These are phyloP conservation scores for Candida frijolesensis DNA, from an alignment of 1,139 yeast genomes.

Conservation along the genomic window DNA sequence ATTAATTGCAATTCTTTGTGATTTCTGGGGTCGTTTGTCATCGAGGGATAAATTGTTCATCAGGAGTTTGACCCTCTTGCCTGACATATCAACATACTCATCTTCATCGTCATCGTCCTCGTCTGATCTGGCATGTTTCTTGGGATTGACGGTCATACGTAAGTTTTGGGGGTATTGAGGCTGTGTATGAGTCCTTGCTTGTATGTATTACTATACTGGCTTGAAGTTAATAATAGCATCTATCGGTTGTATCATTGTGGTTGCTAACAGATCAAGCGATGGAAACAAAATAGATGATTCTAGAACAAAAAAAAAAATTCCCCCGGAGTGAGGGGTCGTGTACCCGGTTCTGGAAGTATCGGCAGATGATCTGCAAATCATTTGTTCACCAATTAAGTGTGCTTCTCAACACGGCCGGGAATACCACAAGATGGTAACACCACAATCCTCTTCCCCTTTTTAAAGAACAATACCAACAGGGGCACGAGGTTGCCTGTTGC, in stretches of 20 bases:
- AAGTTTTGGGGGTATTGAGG: not conserved
- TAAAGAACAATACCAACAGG: too few relatives aligned
- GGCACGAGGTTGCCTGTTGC: too few relatives aligned
- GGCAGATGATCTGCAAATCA: too few relatives aligned
- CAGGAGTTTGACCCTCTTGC: conserved; percentile 18
- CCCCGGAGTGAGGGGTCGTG: not conserved
- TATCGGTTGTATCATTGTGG: too few relatives aligned
- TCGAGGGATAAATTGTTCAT: conserved; percentile 15
- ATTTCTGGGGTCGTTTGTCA: conserved; percentile 2
- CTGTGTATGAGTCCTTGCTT: not conserved
- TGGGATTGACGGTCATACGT: not conserved
- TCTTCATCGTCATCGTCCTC: conserved; percentile 13
- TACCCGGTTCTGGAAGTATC: not conserved
- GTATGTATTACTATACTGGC: not conserved
- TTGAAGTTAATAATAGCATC: too few relatives aligned
- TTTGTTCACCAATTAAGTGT: too few relatives aligned
- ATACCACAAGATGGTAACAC: too few relatives aligned
- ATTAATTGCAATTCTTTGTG: conserved; percentile 8
- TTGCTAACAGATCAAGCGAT: not conserved
- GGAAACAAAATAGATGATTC: not conserved
- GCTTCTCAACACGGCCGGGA: too few relatives aligned
- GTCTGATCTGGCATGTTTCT: conserved; percentile 12
- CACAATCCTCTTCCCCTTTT: too few relatives aligned
- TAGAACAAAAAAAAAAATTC: not conserved
- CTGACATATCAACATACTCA: conserved; percentile 10